These are phyloP conservation scores for Lichtheimia hyalospora DNA, from an alignment of 371 early-diverging fungal species.

Conservation along the genomic window DNA sequence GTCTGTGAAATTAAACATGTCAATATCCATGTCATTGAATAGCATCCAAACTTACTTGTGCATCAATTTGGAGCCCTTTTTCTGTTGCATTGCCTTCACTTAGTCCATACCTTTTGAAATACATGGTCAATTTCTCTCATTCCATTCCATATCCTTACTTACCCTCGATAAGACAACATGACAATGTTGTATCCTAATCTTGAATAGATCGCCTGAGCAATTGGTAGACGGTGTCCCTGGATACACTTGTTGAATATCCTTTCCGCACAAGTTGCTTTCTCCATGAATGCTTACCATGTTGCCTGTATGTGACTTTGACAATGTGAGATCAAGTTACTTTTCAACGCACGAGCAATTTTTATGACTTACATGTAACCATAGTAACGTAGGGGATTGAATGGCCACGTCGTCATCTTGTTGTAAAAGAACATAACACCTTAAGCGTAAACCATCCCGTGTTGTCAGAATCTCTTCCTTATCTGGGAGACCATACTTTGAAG, in stretches of 20 bases:
- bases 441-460: slow-evolving; percentile 77
- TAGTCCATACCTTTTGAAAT: slow-evolving; percentile 73
- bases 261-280: neutral
- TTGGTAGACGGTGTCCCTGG: slow-evolving; percentile 88
- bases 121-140: neutral
- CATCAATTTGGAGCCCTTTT: slow-evolving; percentile 85
- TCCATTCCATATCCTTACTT: slow-evolving; percentile 12
- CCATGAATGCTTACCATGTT: slow-evolving; percentile 74
- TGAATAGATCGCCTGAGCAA: slow-evolving; percentile 73
- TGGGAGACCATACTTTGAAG: slow-evolving; percentile 69
- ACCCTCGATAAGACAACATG: slow-evolving; percentile 95
- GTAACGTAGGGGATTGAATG: slow-evolving; percentile 69
- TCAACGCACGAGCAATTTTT: too few species aligned
- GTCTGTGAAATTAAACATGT: slow-evolving; percentile 46
- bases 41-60: slow-evolving; percentile 61
- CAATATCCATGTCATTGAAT: too few species aligned
- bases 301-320: slow-evolving; percentile 86
- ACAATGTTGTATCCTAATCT: slow-evolving; percentile 81
- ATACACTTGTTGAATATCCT: neutral
- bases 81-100: slow-evolving; percentile 88
- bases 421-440: slow-evolving; percentile 81
- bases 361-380: slow-evolving; percentile 79
- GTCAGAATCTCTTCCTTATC: slow-evolving; percentile 79
- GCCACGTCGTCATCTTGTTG: slow-evolving; percentile 55
- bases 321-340: neutral